phyloP scores from a whole-genome alignment of 257 asterid genomes.

The Forsythia viridissima region DNA sequence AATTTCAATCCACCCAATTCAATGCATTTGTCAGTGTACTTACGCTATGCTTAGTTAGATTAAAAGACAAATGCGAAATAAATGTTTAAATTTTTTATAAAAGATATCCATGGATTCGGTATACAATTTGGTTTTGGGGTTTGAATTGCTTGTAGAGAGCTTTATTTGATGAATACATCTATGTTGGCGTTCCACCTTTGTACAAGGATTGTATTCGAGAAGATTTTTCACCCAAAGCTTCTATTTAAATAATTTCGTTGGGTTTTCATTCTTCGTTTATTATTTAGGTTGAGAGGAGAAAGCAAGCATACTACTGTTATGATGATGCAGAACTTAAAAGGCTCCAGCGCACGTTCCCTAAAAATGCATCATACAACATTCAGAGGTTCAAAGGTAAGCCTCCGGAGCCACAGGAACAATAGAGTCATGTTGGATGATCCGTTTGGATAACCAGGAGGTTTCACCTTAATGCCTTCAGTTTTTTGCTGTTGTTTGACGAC shows the following conservation, averaged over 20 bases:
- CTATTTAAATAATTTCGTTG: conserved; percentile 15
- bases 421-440: neutral
- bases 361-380: conserved; percentile 89
- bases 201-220: conserved; percentile 63
- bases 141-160: conserved; percentile 69
- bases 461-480: no score
- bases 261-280: conserved; percentile 11
- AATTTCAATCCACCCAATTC: no score
- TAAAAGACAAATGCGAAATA: conserved; percentile 1
- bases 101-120: conserved; percentile 3
- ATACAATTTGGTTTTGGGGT: conserved; percentile 22
- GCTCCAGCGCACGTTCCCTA: conserved; percentile 69
- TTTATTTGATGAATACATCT: conserved; percentile 85
- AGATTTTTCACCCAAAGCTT: conserved; percentile 6
- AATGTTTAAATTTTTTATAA: neutral
- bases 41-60: neutral
- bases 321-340: conserved; percentile 77
- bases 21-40: no score
- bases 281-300: conserved; percentile 89
- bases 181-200: conserved; percentile 97
- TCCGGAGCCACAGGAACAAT: neutral
- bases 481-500: no score
- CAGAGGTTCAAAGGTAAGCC: conserved; percentile 94
- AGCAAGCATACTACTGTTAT: conserved; percentile 76
- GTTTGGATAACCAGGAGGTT: no score